These are phyloP conservation scores for Rhodotorula sp. DNA, from an alignment of 1,284 basidiomycete species.

Conservation along the genomic window DNA sequence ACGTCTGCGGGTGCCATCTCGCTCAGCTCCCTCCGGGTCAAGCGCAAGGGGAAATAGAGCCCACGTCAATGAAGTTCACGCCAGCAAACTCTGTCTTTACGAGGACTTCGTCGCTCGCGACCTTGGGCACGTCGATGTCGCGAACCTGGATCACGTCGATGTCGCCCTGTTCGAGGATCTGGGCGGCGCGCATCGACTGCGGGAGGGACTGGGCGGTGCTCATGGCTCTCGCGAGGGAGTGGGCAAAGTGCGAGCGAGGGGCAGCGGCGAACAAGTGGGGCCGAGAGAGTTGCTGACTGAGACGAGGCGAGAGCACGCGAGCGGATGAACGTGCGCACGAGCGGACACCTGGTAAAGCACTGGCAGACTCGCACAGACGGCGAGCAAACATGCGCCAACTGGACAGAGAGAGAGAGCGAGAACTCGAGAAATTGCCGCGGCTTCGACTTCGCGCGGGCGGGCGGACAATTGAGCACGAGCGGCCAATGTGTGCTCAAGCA, in stretches of 20 bases:
- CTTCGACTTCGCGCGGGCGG: too few relatives aligned
- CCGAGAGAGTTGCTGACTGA: background rate
- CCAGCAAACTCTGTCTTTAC: slow-evolving; percentile 65
- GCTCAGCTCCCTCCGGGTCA: background rate
- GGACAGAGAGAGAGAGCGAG: too few relatives aligned
- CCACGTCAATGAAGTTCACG: slow-evolving; percentile 68
- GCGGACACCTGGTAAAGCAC: too few relatives aligned
- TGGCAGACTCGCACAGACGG: too few relatives aligned
- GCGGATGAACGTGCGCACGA: background rate
- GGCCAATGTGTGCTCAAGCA: too few relatives aligned
- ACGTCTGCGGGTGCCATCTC: slow-evolving; percentile 27
- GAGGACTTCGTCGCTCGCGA: slow-evolving; percentile 67
- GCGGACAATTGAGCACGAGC: too few relatives aligned
- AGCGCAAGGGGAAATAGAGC: slow-evolving; percentile 43
- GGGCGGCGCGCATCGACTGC: slow-evolving; percentile 57
- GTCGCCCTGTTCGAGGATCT: slow-evolving; percentile 63
- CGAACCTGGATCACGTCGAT: slow-evolving; percentile 74
- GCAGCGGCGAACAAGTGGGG: background rate
- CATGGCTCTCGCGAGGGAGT: background rate
- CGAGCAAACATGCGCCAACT: too few relatives aligned
- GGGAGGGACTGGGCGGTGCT: slow-evolving; percentile 47
- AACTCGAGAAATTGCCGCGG: too few relatives aligned
- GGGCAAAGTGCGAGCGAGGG: background rate
- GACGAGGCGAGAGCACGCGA: background rate
- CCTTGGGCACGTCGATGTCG: slow-evolving; percentile 63